These are phyloP conservation scores for Neopestalotiopsis rosae DNA, from an alignment of 2,329 filamentous ascomycete species.

Conservation along the genomic window DNA sequence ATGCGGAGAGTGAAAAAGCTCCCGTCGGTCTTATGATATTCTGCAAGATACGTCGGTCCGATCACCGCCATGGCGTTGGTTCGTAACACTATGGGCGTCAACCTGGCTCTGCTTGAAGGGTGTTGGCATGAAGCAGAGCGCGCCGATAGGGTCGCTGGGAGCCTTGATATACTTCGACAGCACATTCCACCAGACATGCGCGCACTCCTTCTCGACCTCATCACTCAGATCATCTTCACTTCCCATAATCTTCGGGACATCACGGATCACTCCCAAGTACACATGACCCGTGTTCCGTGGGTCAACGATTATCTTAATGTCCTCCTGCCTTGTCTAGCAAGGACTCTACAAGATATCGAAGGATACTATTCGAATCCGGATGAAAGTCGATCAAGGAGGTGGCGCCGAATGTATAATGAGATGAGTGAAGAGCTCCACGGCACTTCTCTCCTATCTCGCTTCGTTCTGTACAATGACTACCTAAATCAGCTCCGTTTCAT, in stretches of 20 bases:
- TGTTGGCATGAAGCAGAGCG: conserved; percentile 61
- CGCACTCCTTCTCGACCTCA: conserved; percentile 52
- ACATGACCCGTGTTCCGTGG: conserved; percentile 53
- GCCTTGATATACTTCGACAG: conserved; percentile 55
- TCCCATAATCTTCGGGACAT: conserved; percentile 57
- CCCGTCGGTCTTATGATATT: neutral
- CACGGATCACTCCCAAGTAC: conserved; percentile 58
- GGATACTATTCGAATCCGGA: conserved; percentile 55
- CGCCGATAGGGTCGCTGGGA: conserved; percentile 51
- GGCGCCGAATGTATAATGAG: conserved; percentile 63
- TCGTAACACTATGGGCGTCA: conserved; percentile 31
- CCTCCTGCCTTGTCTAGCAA: conserved; percentile 59
- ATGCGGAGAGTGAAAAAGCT: neutral
- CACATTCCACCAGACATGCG: conserved; percentile 50
- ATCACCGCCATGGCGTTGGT: conserved; percentile 18
- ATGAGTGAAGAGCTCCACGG: conserved; percentile 59
- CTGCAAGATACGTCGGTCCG: neutral
- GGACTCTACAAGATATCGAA: conserved; percentile 59
- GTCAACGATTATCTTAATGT: conserved; percentile 62
- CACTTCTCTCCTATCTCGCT: conserved; percentile 56
- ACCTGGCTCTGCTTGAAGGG: conserved; percentile 55
- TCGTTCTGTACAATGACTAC: conserved; percentile 62
- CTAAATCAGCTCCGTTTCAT: conserved; percentile 55
- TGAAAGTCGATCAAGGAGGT: conserved; percentile 53
- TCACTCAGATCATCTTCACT: conserved; percentile 51